Conservation (phyloP, 129 eudicot species). For the Helianthus annuus region DNA sequence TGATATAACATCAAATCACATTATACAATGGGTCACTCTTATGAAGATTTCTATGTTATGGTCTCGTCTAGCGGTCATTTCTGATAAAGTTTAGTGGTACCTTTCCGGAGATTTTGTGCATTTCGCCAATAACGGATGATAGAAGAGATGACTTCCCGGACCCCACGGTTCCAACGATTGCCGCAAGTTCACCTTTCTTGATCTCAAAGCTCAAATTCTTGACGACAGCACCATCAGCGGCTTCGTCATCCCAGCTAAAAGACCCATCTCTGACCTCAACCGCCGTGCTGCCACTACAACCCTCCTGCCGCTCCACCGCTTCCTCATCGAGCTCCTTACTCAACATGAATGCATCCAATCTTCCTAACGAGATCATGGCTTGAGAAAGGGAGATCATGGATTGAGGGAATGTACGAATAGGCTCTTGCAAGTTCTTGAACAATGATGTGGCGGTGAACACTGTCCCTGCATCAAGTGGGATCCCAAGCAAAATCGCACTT, state of each 20-base stretch:
- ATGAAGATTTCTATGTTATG: not conserved
- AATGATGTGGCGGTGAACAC: conserved; percentile 80
- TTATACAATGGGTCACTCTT: not conserved
- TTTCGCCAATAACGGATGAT: conserved; percentile 71
- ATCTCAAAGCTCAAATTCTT: conserved; percentile 50
- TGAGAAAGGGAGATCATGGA: conserved; percentile 88
- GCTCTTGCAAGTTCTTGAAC: conserved; percentile 84
- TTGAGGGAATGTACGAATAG: conserved; percentile 81
- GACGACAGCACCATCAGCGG: conserved; percentile 42
- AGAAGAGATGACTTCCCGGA: conserved; percentile 84
- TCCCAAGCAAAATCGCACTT: conserved; percentile 58
- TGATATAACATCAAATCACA: conserved; percentile 31
- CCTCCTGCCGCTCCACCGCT: conserved; percentile 61
- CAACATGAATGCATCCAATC: conserved; percentile 68
- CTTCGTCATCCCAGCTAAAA: conserved; percentile 85
- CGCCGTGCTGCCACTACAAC: conserved; percentile 51
- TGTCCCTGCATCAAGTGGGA: conserved; percentile 65
- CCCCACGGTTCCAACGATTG: conserved; percentile 81
- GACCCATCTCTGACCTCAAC: conserved; percentile 59
- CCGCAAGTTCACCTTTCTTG: conserved; percentile 63
- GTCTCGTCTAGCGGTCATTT: conserved; percentile 2
- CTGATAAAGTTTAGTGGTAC: conserved; percentile 27
- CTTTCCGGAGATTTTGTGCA: conserved; percentile 71
- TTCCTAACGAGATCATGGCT: conserved; percentile 78
- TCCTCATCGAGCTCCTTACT: conserved; percentile 72